phyloP scores from a whole-genome alignment of 495 filamentous ascomycete genomes.

The Aspergillus saccharolyticus region DNA sequence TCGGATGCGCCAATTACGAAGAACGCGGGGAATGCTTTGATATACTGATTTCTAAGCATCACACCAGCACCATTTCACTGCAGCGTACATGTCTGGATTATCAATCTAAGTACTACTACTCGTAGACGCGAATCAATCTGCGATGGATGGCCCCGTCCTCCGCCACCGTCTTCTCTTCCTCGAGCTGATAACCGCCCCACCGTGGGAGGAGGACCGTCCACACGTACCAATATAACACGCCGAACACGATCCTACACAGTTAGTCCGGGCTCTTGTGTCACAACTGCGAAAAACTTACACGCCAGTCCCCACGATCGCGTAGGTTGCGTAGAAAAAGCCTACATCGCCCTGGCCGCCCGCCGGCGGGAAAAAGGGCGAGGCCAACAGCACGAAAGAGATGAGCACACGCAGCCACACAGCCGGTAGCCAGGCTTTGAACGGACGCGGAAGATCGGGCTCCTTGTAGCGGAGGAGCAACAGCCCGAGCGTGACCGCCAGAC shows the following conservation, averaged over 20 bases:
- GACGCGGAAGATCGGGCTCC: conserved; percentile 57
- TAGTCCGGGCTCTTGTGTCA: conserved; percentile 1
- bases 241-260: conserved; percentile 50
- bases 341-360: conserved; percentile 47
- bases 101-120: background rate
- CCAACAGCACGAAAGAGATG: conserved; percentile 30
- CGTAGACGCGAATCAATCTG: conserved; percentile 39
- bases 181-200: conserved; percentile 53
- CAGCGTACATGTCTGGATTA: background rate
- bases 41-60: conserved; percentile 4
- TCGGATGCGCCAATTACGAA: background rate
- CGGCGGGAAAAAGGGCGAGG: conserved; percentile 40
- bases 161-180: conserved; percentile 52
- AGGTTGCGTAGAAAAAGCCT: conserved; percentile 64
- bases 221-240: conserved; percentile 64
- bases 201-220: conserved; percentile 61
- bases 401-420: conserved; percentile 38
- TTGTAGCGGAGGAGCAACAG: conserved; percentile 57
- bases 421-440: conserved; percentile 60
- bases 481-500: conserved; percentile 54
- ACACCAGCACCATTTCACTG: too few species aligned
- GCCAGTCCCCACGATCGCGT: conserved; percentile 64
- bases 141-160: conserved; percentile 58
- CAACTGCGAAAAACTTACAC: conserved; percentile 49
- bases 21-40: background rate